Base-by-base conservation (phyloP, 1,139 yeast species). In the Debaryomycetaceae sp. region DNA sequence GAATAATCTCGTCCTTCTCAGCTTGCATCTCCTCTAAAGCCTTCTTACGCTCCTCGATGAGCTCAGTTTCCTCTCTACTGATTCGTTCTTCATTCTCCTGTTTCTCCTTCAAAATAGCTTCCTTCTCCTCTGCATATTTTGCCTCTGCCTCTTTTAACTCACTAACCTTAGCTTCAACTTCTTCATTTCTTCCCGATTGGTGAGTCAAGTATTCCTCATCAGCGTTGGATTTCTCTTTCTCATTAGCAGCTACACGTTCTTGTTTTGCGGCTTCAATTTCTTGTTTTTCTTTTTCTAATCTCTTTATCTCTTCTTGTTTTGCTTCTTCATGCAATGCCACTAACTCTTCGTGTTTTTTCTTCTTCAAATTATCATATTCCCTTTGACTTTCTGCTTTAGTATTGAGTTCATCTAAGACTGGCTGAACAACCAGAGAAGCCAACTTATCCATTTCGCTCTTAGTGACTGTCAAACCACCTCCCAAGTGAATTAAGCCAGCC, bases 381-480 rank as follows among this genome's bases (percentile, higher is more conserved):
- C 96, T 80, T 66, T 88, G 95, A 36, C 79, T 75, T 29, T 70
- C 75, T 14, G 95, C 96, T 63, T 87, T 84, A 43, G 75, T 69
- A 55, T 78, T 73, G 57, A 93, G 83, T 63, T 89, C 95, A 41
- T 72, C 75, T 59, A 93, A 71, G n/a, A 91, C 93, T 8, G 99
- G 99, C 49, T 78, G 76, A 47, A 93, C 96, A 59, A 87, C 76
- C 44, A 83, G 77, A 46, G 83, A 70, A n/a, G 98, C 98, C 72
- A 93, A 81, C 44, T 78, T 78, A 50, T 87, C 86, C 50, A 93
- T 80, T 60, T 91, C 97, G 24, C 75, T 76, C 51, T 79, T 87
- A 42, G 87, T 75, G 76, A 91, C 82, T 57, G 79, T 80, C 53
- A 88, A 75, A 3, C 98, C 98, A 53, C 96, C 97, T 49, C 99